These are phyloP conservation scores for Grigorovia transvaalensis DNA, from an alignment of 805 yeast species.

Conservation along the genomic window DNA sequence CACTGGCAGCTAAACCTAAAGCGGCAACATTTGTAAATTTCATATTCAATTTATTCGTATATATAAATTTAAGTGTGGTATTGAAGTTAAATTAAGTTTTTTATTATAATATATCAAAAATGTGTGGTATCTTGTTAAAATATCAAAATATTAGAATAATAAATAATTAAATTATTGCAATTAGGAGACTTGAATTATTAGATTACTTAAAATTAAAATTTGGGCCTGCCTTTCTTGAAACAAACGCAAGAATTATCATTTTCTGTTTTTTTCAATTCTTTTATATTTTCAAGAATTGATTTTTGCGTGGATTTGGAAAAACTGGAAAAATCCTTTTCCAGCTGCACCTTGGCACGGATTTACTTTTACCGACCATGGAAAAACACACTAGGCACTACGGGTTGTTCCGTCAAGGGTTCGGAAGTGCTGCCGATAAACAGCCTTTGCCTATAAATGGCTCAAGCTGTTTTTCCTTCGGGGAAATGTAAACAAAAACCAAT, in stretches of 20 bases:
- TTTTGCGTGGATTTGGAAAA: neutral
- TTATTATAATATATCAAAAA: neutral
- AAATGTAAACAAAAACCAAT: neutral
- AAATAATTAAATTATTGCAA: neutral
- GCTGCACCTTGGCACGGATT: neutral
- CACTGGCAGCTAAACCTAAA: conserved; percentile 32
- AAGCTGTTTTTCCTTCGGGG: neutral
- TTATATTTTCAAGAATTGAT: neutral
- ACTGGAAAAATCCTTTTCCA: neutral
- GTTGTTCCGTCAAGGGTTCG: neutral
- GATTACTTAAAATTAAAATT: neutral
- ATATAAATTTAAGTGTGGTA: neutral
- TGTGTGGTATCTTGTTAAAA: neutral
- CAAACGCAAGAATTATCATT: neutral
- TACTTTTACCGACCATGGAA: neutral
- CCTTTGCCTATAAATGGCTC: neutral
- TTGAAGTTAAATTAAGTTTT: neutral
- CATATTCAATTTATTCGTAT: conserved; percentile 21
- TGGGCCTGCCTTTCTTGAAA: neutral
- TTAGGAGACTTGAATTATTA: neutral
- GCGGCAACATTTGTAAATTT: conserved; percentile 34
- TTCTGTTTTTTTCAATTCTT: neutral
- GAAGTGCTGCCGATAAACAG: neutral
- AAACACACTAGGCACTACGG: neutral
- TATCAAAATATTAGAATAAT: neutral